A percentile compares a stretch with the other conserved stretches of the same genome.
Conservation (phyloP, 2,329 filamentous ascomycete species). For the Aspergillus unguis region DNA sequence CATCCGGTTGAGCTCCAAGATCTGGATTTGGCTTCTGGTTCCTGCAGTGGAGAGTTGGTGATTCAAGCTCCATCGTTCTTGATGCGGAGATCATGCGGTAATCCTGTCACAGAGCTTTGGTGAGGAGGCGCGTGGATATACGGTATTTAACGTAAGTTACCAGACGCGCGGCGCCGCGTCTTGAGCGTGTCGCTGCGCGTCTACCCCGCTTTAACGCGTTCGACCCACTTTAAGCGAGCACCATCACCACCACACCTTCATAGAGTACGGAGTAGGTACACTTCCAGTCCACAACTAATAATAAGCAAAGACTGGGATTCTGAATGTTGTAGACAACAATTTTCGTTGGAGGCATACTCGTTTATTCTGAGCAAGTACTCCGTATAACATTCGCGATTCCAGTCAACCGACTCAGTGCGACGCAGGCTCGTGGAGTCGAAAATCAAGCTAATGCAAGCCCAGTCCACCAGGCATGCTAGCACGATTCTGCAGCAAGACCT, state of each 20-base stretch:
- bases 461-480: constrained; percentile 18
- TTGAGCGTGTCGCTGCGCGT: constrained; percentile 19
- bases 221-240: background rate
- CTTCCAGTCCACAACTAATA: too few species aligned
- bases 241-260: background rate
- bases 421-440: background rate
- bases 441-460: constrained; percentile 21
- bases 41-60: constrained; percentile 3
- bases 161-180: constrained; percentile 21
- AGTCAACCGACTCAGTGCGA: background rate
- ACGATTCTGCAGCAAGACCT: constrained; percentile 20
- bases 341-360: too few species aligned
- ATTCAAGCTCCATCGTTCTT: constrained; percentile 6
- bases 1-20: background rate
- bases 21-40: constrained; percentile 1
- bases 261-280: background rate
- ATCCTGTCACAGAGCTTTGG: background rate
- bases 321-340: too few species aligned
- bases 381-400: background rate
- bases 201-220: constrained; percentile 20
- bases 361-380: too few species aligned
- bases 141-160: constrained; percentile 18
- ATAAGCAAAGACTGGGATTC: too few species aligned
- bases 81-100: background rate
- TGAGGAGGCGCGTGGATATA: background rate